These are phyloP conservation scores for Golubevia pallescens DNA, from an alignment of 1,284 basidiomycete species.

Conservation along the genomic window DNA sequence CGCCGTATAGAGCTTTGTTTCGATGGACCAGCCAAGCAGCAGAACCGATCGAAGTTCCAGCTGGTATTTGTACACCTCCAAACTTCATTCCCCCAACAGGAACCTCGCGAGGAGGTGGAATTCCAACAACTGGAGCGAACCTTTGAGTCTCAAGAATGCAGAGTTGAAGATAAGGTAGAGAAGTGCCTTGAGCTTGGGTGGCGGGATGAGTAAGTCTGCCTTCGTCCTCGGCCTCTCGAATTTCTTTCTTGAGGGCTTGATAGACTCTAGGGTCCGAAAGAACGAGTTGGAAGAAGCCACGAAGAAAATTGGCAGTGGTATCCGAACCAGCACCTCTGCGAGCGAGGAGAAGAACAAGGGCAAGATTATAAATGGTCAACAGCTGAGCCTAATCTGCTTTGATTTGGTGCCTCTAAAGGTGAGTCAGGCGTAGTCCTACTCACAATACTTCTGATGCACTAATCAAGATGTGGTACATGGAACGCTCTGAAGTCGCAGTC, in stretches of 20 bases:
- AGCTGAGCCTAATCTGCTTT: neutral
- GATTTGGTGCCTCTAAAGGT: neutral
- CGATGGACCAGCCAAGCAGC: conserved; percentile 37
- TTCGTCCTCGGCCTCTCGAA: conserved; percentile 24
- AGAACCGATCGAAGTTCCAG: conserved; percentile 32
- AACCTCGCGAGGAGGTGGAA: conserved; percentile 35
- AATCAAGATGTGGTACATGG: too few species aligned
- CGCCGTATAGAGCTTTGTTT: conserved; percentile 25
- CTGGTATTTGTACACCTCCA: conserved; percentile 27
- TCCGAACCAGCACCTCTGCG: conserved; percentile 33
- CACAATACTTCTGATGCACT: neutral
- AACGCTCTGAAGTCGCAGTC: too few species aligned
- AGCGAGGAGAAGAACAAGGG: neutral
- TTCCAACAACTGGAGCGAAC: conserved; percentile 37
- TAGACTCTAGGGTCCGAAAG: conserved; percentile 28
- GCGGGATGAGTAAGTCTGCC: conserved; percentile 24
- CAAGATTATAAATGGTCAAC: neutral
- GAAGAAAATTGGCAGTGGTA: conserved; percentile 32
- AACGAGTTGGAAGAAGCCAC: conserved; percentile 35
- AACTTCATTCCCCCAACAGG: conserved; percentile 24
- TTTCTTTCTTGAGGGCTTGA: conserved; percentile 23
- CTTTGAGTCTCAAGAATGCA: conserved; percentile 41
- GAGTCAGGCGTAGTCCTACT: neutral
- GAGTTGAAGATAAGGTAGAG: conserved; percentile 34
- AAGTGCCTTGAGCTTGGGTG: conserved; percentile 30